These are phyloP conservation scores for Jacaranda copaia DNA, from an alignment of 257 asterid species.

Conservation along the genomic window DNA sequence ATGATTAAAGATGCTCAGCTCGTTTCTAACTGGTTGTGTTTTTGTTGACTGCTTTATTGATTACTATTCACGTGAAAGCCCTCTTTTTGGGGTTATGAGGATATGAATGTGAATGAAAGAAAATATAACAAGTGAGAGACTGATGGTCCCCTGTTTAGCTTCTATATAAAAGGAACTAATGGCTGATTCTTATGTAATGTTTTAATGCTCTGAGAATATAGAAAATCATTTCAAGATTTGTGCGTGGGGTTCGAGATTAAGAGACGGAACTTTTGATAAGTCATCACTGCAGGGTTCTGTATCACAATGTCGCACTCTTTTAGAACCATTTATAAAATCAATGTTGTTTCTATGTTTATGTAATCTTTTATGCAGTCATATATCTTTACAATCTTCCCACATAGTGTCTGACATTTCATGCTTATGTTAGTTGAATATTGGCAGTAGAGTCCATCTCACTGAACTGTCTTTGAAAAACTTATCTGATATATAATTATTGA, in stretches of 20 bases:
- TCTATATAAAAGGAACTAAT: background rate
- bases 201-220: background rate
- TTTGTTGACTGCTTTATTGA: background rate
- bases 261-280: no score
- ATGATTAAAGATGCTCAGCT: background rate
- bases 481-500: background rate
- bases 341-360: background rate
- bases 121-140: background rate
- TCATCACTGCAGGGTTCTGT: no score
- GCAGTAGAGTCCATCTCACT: background rate
- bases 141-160: background rate
- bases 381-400: background rate
- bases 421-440: background rate
- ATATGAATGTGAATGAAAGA: background rate
- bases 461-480: background rate
- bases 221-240: background rate
- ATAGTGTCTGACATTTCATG: background rate
- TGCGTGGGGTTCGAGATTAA: no score
- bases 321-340: background rate
- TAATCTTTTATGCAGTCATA: background rate
- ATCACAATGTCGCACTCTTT: background rate
- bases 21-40: background rate
- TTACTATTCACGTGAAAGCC: background rate
- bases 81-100: background rate
- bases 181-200: background rate